Evolutionary conservation across 148 eudicot species (phyloP).

Genomic region (Chenopodium quinoa): DNA sequence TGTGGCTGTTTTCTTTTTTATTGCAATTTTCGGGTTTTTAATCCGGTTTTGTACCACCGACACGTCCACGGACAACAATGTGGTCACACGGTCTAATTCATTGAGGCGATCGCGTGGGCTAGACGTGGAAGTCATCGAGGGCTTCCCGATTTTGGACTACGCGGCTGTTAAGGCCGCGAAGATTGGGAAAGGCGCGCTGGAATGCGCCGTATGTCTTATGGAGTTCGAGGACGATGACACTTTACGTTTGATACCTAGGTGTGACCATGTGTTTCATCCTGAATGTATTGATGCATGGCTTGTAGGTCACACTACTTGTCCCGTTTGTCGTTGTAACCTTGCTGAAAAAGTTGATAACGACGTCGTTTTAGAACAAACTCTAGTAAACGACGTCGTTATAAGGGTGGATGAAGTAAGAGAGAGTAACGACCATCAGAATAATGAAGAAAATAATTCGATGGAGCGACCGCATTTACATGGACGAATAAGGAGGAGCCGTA

Average conservation of each 20-base stretch:
- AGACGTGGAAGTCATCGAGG: conserved; percentile 29
- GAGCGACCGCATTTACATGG: background rate
- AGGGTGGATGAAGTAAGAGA: background rate
- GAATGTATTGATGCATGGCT: conserved; percentile 55
- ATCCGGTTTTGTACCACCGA: conserved; percentile 49
- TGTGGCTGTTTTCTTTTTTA: conserved; percentile 44
- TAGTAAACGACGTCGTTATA: conserved; percentile 1
- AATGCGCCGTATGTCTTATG: conserved; percentile 58
- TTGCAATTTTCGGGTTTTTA: conserved; percentile 58
- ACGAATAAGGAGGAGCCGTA: conserved; percentile 22
- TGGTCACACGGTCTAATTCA: conserved; percentile 20
- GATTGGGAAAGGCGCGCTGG: conserved; percentile 43
- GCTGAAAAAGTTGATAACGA: background rate
- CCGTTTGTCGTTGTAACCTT: conserved; percentile 35
- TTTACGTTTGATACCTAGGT: conserved; percentile 44
- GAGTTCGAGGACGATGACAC: conserved; percentile 54
- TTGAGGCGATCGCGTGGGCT: conserved; percentile 37
- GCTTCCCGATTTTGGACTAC: conserved; percentile 42
- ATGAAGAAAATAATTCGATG: background rate
- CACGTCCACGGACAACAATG: background rate
- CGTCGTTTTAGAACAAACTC: background rate
- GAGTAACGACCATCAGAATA: no score
- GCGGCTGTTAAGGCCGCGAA: conserved; percentile 33
- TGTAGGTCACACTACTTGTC: conserved; percentile 41
- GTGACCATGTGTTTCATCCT: conserved; percentile 55